phyloP scores from a whole-genome alignment of 2,329 filamentous ascomycete genomes.

The Dactylellina drechsleri region DNA sequence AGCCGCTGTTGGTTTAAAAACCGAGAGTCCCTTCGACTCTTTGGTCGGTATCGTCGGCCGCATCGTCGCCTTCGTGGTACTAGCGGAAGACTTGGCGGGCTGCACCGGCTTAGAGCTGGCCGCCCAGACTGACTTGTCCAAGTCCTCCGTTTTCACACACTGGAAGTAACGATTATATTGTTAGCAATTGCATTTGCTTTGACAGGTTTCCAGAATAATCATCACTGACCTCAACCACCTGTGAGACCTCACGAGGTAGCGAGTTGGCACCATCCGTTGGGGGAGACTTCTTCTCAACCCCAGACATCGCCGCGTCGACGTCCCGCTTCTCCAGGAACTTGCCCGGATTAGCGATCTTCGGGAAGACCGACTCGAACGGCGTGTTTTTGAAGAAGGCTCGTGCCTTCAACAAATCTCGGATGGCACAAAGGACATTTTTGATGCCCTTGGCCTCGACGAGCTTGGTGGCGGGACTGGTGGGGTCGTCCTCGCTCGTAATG shows the following conservation, averaged over 20 bases:
- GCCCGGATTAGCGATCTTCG: constrained; percentile 14
- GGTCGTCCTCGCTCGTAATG: neutral
- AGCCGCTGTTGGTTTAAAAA: neutral
- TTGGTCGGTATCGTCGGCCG: neutral
- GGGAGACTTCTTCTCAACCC: neutral
- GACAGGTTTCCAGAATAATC: neutral
- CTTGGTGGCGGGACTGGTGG: neutral
- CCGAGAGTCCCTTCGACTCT: neutral
- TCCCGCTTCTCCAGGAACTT: neutral
- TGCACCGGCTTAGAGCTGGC: neutral
- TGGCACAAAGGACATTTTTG: constrained; percentile 1
- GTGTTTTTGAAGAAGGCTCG: constrained; percentile 40
- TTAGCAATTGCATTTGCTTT: too few relatives aligned
- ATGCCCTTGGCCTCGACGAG: constrained; percentile 12
- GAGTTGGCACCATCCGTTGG: neutral
- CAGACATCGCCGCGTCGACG: neutral
- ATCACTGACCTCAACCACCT: neutral
- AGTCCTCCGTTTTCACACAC: too few relatives aligned
- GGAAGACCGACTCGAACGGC: constrained; percentile 21
- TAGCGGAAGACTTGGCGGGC: neutral
- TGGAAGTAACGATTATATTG: too few relatives aligned
- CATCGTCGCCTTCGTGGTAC: neutral
- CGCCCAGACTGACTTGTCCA: neutral
- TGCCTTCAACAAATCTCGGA: constrained; percentile 16
- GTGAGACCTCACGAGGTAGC: neutral